Evolutionary conservation across 2,329 filamentous ascomycete genomes (phyloP), one percentile per base, ranked within the genome.

Genomic region (Zalaria sp.): DNA sequence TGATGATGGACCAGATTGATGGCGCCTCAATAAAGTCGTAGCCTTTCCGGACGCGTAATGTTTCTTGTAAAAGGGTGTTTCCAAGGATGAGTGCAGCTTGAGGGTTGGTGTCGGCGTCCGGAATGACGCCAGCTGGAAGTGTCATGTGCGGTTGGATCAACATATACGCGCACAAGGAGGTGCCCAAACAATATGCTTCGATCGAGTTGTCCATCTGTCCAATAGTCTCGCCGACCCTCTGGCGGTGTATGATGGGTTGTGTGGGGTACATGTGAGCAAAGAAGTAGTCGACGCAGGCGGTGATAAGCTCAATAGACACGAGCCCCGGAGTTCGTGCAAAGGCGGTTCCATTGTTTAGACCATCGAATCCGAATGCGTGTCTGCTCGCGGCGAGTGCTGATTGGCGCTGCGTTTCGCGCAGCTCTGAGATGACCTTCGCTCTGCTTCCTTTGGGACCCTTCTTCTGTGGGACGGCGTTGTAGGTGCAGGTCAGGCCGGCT

Each of bases 381-480:
- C 52, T 43, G 7, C 38, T 36, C 47, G 66, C 53, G 47, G 63
- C 55, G 41, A 69, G 56, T 51, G 68, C 61, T 45, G 62, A 59
- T 44, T 64, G 60, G 50, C 57, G 64, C 56, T 61, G 66, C 46
- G 56, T 74, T 63, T 65, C 72, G 40, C 75, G 66, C 25, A 80
- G 61, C 58, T 77, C 73, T 46, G 75, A 75, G 44, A 80, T 75
- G 34, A 80, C 73, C 49, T 76, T 73, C 29, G 75, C 75, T 45
- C 73, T 68, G 39, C 72, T 75, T 27, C 72, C 71, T 52, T 79
- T 80, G 8, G 75, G 75, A 2, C 75, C 75, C 49, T 77, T 72
- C 57, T 77, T 78, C 56, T 75, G 72, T 9, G 75, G 75, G 35
- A 79, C 69, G 51, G 77, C 73, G 51, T 79, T 76, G 55, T 76